phyloP scores from a whole-genome alignment of 306 rosid genomes.

The Cajanus cajan region DNA sequence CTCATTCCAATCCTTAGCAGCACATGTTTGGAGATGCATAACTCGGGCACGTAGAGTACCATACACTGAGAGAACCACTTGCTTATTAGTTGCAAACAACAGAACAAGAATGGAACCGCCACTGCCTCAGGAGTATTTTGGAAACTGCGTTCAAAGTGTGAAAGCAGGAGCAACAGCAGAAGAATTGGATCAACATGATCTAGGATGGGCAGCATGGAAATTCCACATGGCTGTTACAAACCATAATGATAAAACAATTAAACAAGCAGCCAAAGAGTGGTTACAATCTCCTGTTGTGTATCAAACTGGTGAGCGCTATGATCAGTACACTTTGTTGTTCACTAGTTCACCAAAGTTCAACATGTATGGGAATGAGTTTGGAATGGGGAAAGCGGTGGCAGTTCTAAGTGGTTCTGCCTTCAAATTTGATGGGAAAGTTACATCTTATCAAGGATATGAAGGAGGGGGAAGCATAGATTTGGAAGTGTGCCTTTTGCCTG shows the following conservation, averaged over 20 bases:
- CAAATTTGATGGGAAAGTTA: constrained; percentile 45
- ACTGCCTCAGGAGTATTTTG: constrained; percentile 30
- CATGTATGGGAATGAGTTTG: constrained; percentile 56
- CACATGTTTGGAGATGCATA: constrained; percentile 50
- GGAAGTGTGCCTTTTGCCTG: constrained; percentile 43
- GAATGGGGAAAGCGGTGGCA: constrained; percentile 62
- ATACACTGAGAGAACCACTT: constrained; percentile 18
- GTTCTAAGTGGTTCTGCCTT: constrained; percentile 49
- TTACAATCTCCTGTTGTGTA: neutral
- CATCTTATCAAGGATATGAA: constrained; percentile 41
- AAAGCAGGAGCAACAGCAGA: neutral
- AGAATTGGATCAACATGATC: neutral
- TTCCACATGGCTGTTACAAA: neutral
- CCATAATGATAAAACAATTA: neutral
- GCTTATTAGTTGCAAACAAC: constrained; percentile 35
- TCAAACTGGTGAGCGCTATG: neutral
- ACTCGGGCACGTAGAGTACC: constrained; percentile 38
- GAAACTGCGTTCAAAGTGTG: neutral
- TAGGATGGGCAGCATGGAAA: constrained; percentile 44
- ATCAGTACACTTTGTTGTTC: neutral
- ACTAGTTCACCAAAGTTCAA: constrained; percentile 26
- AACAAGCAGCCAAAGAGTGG: neutral
- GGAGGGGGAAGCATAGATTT: constrained; percentile 61
- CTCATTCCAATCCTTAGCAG: constrained; percentile 54
- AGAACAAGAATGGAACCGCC: constrained; percentile 52